Percentiles rank a stretch among this genome's conserved stretches.
phyloP scores from a whole-genome alignment of 192 early-diverging fungal species.

The Coemansia pectinata region DNA sequence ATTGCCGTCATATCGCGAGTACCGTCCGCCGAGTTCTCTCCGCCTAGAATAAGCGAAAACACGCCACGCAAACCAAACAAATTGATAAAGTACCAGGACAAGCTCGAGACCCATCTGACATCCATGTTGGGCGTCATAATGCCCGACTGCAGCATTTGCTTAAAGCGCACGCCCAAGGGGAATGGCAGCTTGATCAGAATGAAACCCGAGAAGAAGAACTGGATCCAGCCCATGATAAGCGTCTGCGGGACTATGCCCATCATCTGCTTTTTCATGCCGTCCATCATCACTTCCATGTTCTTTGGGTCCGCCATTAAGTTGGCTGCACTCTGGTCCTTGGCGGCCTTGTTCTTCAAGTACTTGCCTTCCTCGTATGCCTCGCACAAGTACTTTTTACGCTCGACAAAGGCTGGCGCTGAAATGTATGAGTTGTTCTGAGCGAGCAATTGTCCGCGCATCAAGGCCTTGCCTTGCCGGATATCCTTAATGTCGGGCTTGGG shows the following conservation, averaged over 20 bases:
- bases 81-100: constrained; percentile 99
- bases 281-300: constrained; percentile 96
- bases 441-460: constrained; percentile 71
- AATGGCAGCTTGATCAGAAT: constrained; percentile 96
- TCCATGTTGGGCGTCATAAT: constrained; percentile 97
- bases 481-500: constrained; percentile 78
- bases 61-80: constrained; percentile 92
- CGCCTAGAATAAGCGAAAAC: constrained; percentile 89
- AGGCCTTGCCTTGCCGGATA: constrained; percentile 79
- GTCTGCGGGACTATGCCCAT: constrained; percentile 98
- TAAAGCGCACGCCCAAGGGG: constrained; percentile 94
- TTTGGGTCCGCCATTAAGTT: constrained; percentile 93
- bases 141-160: constrained; percentile 96
- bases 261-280: constrained; percentile 97
- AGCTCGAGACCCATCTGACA: constrained; percentile 93
- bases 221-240: constrained; percentile 98
- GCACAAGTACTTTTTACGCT: constrained; percentile 70
- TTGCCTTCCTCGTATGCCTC: constrained; percentile 78
- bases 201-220: constrained; percentile 98
- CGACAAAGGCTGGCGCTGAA: constrained; percentile 68
- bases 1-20: constrained; percentile 91
- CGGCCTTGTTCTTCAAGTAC: constrained; percentile 83
- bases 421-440: constrained; percentile 70
- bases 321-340: constrained; percentile 56
- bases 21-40: constrained; percentile 84